Percentiles rank a stretch among this genome's conserved stretches.
These are phyloP conservation scores for Rhodotorula kratochvilovae DNA, from an alignment of 768 basidiomycete species.

Conservation along the genomic window DNA sequence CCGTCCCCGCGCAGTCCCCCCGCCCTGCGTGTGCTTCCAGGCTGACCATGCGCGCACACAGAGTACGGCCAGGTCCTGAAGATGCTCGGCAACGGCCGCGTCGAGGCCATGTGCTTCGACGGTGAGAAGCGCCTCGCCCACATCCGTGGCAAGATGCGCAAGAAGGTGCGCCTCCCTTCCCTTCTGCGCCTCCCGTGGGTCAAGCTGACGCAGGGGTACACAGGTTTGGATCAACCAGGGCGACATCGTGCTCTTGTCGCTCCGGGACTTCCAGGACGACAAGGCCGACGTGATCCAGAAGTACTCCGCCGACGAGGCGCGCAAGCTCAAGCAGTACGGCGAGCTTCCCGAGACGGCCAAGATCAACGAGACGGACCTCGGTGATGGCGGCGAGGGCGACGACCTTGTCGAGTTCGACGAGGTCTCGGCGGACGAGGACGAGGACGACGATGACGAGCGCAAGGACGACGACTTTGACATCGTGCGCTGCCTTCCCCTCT, in stretches of 20 bases:
- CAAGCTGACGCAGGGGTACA: background rate
- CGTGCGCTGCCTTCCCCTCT: background rate
- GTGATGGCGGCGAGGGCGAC: conserved; percentile 45
- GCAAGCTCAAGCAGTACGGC: conserved; percentile 83
- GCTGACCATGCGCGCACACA: conserved; percentile 26
- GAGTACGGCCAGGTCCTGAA: conserved; percentile 97
- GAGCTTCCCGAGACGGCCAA: conserved; percentile 80
- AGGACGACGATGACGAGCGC: conserved; percentile 11
- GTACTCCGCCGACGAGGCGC: conserved; percentile 83
- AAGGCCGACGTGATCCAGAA: conserved; percentile 99
- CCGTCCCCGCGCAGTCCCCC: conserved; percentile 27
- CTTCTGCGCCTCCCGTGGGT: background rate
- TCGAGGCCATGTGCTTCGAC: conserved; percentile 96
- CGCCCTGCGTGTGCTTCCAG: no score
- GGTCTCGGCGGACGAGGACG: conserved; percentile 46
- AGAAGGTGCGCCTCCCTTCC: conserved; percentile 66
- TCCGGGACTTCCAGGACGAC: conserved; percentile 98
- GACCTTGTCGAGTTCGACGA: conserved; percentile 48
- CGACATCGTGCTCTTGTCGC: conserved; percentile 86
- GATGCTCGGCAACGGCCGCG: conserved; percentile 96
- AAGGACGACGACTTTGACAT: conserved; percentile 30
- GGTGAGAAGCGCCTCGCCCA: conserved; percentile 96
- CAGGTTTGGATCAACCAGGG: conserved; percentile 99
- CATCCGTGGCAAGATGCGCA: conserved; percentile 98
- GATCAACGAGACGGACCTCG: conserved; percentile 54